Evolutionary conservation across 495 filamentous ascomycete genomes (phyloP), one percentile per base, ranked within the genome.

Genomic region (Cetradonia linearis): DNA sequence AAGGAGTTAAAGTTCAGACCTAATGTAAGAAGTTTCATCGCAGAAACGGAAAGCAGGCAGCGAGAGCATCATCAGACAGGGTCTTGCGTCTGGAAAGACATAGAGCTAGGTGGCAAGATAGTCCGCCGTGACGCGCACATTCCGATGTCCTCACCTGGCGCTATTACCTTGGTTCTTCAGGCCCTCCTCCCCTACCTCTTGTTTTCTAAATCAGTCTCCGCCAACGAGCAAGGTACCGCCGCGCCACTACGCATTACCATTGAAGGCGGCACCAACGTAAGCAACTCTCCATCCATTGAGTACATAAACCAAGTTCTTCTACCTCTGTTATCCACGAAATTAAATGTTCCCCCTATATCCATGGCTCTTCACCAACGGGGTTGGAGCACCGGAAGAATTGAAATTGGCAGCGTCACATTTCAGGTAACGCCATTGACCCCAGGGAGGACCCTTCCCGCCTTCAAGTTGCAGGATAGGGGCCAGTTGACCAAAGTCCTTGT

Each of bases 101-200:
- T 63, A 16, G 44, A 55, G 28, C 40, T 68, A 34, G 18, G 63
- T 52, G 40, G 61, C 49, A 48, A 34, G 34, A 33, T 66, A 20
- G n/a, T 62, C 28, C 50, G 64, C 25, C 46, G 58, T 8, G 58
- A 68, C 46, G 72, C 73, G 38, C 34, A 66, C 25, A 68, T 73
- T 18, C 47, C 50, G 14, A 73, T 66, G 59, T 36, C 59, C 18
- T 56, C 66, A 31, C 66, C 66, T 20, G 70, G 62, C 0, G 82
- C 79, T 47, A 78, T 88, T 0, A 73, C 83, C 57, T 75, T 94
- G n/a, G 81, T 92, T 31, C 81, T 93, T 63, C 90, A 95, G 70
- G 86, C 90, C 2, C 71, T 95, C 5, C 81, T 94, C 44, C 90
- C 90, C 0, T 91, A 85, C 69, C 69, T 93, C 3, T 69, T 94